Base-by-base conservation (phyloP, 2,329 filamentous ascomycete species). In the Phoma sp. region DNA sequence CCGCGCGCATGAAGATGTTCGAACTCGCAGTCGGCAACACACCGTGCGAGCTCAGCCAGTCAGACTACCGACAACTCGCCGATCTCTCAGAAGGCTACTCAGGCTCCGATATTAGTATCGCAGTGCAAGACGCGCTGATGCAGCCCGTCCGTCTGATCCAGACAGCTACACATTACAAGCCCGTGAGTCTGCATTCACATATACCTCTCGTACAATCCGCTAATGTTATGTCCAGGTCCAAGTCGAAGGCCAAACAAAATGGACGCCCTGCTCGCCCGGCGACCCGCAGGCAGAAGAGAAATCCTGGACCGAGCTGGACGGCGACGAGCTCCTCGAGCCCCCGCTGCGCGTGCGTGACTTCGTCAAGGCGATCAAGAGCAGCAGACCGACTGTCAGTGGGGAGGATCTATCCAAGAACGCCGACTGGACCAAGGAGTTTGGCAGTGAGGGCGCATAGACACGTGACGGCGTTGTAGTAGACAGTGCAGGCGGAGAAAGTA, bases 121-220 rank as follows among this genome's bases (percentile, higher is more conserved):
- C 92, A 3, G 95, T 98, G 17, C 95, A 99, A 75, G 91, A 96
- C 73, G 95, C 95, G 1, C 80, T 99, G 32, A 99, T 99, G 95
- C 92, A 97, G 71, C 96, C 95, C 1, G 91, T 99, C 57, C 85
- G 95, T 58, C 96, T 97, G 77, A 98, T 99, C 64, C 89, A 98
- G 75, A 96, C 93, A 60, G 93, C 95, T 15, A 99, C 95, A 47
- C 95, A 99, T 79, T 99, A 98, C 78, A 97, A 97, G 76, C 88
- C 90, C 80, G 93, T 93, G 81, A 43, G 73, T 20, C 15, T 12
- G 18, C 28, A 12, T 23, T 28, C 7, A 23, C 34, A 25, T 23
- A 12, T 9, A 10, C 39, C 4, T 4, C n/a, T 14, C 2, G n/a
- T 3, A 20, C 5, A 10, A 7, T 6, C 2, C 21, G 11, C 28